Evolutionary conservation across 2,329 filamentous ascomycete genomes (phyloP).

Genomic region (Claviceps pusilla): DNA sequence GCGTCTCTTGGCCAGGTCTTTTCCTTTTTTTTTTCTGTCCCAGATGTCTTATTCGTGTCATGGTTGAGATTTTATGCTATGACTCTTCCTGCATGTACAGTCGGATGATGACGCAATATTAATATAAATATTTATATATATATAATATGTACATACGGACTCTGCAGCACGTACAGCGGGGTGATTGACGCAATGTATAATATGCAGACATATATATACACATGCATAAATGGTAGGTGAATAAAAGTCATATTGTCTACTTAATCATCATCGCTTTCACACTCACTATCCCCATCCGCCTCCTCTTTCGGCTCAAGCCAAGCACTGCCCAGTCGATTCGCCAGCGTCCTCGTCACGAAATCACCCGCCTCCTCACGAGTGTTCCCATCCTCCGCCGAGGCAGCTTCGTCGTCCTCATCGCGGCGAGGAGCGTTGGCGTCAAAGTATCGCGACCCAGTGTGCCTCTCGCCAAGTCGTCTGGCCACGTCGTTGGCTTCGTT

Average conservation of each 20-base stretch:
- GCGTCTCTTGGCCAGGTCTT: too few relatives aligned
- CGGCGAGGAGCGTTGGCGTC: constrained; percentile 16
- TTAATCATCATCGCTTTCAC: constrained; percentile 1
- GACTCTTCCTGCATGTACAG: too few relatives aligned
- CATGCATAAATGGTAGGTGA: not conserved
- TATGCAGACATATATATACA: not conserved
- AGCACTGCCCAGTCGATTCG: constrained; percentile 4
- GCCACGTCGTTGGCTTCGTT: constrained; percentile 45
- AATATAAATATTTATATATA: too few relatives aligned
- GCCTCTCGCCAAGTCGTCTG: constrained; percentile 37
- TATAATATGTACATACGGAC: too few relatives aligned
- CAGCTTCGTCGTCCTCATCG: constrained; percentile 11
- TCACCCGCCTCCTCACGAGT: constrained; percentile 11
- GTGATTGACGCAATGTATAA: not conserved
- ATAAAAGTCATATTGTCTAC: not conserved
- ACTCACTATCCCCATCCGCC: constrained; percentile 7
- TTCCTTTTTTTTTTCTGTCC: not conserved
- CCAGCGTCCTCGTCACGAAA: constrained; percentile 16
- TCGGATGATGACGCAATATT: too few relatives aligned
- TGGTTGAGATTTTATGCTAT: too few relatives aligned
- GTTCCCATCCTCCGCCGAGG: constrained; percentile 11
- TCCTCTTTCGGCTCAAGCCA: constrained; percentile 10
- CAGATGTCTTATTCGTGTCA: not conserved
- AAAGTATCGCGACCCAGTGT: constrained; percentile 24
- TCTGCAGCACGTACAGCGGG: too few relatives aligned